Conservation (phyloP, 768 basidiomycete species). For the Tulasnella calospora region DNA sequence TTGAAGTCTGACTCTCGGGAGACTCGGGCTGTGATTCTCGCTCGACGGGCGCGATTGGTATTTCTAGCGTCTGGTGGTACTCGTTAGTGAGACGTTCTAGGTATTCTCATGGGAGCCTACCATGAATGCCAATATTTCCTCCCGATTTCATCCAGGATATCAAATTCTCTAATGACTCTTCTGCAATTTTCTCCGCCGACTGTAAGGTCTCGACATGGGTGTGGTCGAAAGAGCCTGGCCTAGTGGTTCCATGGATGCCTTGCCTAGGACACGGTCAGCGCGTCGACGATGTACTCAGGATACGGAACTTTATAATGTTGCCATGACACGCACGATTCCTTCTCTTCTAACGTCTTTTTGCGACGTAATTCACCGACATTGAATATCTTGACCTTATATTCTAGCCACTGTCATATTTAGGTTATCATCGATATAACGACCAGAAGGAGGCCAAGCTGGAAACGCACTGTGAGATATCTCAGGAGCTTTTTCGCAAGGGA, state of each 20-base stretch:
- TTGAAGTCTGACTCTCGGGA: conserved; percentile 65
- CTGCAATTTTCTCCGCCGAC: conserved; percentile 74
- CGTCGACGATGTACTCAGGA: background rate
- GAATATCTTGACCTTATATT: conserved; percentile 96
- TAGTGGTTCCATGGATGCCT: conserved; percentile 86
- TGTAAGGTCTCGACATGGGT: conserved; percentile 71
- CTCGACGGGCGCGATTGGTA: conserved; percentile 73
- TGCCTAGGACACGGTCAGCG: conserved; percentile 43
- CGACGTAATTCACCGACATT: conserved; percentile 94
- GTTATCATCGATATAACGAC: background rate
- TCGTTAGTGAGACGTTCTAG: background rate
- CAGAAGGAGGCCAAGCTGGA: background rate
- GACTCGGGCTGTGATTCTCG: conserved; percentile 78
- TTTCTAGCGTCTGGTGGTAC: conserved; percentile 81
- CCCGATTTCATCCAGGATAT: conserved; percentile 93
- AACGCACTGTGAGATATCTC: conserved; percentile 82
- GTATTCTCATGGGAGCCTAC: conserved; percentile 34
- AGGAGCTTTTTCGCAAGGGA: conserved; percentile 96
- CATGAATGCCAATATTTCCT: conserved; percentile 96
- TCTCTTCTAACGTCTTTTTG: conserved; percentile 67
- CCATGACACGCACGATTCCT: conserved; percentile 52
- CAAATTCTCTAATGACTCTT: conserved; percentile 89
- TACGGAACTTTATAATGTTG: background rate
- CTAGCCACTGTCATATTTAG: conserved; percentile 72
- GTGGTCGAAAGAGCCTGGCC: conserved; percentile 83